A percentile compares a stretch with the other conserved stretches of the same genome.
Evolutionary conservation across 352 stramenopile genomes (phyloP).

Genomic region (Phytopythium cucurbitacearum): DNA sequence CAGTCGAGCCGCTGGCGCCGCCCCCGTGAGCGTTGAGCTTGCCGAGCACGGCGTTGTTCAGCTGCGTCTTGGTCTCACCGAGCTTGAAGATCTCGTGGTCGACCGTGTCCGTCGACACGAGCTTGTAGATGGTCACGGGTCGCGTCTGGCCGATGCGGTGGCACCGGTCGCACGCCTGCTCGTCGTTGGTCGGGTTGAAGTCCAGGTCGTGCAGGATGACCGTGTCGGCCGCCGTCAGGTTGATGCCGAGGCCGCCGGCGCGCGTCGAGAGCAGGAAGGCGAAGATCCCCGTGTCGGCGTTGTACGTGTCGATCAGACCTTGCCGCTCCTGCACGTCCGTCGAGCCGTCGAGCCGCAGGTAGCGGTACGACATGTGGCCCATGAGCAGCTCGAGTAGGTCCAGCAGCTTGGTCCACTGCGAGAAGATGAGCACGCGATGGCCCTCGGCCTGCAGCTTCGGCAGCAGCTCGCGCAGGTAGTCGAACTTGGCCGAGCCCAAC

Average conservation of each 20-base stretch:
- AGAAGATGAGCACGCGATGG: conserved; percentile 97
- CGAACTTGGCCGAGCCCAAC: conserved; percentile 94
- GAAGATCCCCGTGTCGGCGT: conserved; percentile 91
- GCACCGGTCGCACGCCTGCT: conserved; percentile 87
- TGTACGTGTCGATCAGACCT: conserved; percentile 81
- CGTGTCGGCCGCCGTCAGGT: conserved; percentile 91
- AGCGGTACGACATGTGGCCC: conserved; percentile 67
- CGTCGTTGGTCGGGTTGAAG: conserved; percentile 84
- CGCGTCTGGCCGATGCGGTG: conserved; percentile 90
- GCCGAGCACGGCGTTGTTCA: conserved; percentile 83
- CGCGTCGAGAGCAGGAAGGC: conserved; percentile 97
- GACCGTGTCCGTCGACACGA: conserved; percentile 88
- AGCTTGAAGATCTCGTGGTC: conserved; percentile 92
- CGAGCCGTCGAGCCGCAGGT: conserved; percentile 75
- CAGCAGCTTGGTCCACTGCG: conserved; percentile 94
- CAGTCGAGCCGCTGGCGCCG: conserved; percentile 2
- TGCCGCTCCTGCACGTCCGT: conserved; percentile 75
- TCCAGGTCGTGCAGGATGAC: conserved; percentile 88
- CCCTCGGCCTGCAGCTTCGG: conserved; percentile 82
- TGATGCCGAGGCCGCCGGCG: conserved; percentile 97
- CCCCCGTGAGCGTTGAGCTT: conserved; percentile 67
- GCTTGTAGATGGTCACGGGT: conserved; percentile 89
- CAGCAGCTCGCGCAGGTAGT: conserved; percentile 85
- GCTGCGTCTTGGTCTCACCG: conserved; percentile 77
- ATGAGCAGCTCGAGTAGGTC: conserved; percentile 92